A percentile compares a stretch with the other conserved stretches of the same genome.
phyloP scores from a whole-genome alignment of 169 alveolate species.

The Plasmodium coatneyi region DNA sequence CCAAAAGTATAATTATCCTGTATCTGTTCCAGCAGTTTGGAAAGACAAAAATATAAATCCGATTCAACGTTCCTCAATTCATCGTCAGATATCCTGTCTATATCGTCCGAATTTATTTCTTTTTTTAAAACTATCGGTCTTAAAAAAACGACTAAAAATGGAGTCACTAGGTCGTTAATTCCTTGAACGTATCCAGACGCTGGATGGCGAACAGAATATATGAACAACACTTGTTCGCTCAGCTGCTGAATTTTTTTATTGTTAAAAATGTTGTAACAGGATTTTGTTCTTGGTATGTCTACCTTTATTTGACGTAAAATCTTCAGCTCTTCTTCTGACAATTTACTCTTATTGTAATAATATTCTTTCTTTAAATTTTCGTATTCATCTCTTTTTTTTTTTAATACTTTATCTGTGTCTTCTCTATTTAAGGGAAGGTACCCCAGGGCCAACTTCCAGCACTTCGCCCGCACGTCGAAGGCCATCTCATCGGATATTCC shows the following conservation, averaged over 20 bases:
- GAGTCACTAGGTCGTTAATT: conserved; percentile 91
- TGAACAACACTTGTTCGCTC: conserved; percentile 92
- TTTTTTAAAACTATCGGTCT: conserved; percentile 76
- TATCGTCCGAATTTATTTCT: conserved; percentile 78
- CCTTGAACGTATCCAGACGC: conserved; percentile 97
- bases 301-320: conserved; percentile 88
- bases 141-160: conserved; percentile 83
- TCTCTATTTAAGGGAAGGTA: conserved; percentile 86
- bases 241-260: conserved; percentile 86
- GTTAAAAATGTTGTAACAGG: conserved; percentile 85
- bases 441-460: conserved; percentile 90
- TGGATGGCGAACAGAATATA: conserved; percentile 94
- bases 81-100: conserved; percentile 77
- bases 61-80: conserved; percentile 90
- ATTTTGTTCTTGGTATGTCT: conserved; percentile 92
- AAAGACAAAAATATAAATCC: conserved; percentile 92
- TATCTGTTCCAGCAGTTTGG: conserved; percentile 90
- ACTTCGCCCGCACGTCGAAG: conserved; percentile 83
- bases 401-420: conserved; percentile 77
- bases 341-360: conserved; percentile 6
- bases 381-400: conserved; percentile 84
- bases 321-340: conserved; percentile 56
- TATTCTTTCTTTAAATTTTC: conserved; percentile 78
- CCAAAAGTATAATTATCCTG: conserved; percentile 94
- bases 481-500: conserved; percentile 88